Percentiles rank a stretch among this genome's conserved stretches.
These are phyloP conservation scores for Yarrowia deformans DNA, from an alignment of 805 yeast species.

Conservation along the genomic window DNA sequence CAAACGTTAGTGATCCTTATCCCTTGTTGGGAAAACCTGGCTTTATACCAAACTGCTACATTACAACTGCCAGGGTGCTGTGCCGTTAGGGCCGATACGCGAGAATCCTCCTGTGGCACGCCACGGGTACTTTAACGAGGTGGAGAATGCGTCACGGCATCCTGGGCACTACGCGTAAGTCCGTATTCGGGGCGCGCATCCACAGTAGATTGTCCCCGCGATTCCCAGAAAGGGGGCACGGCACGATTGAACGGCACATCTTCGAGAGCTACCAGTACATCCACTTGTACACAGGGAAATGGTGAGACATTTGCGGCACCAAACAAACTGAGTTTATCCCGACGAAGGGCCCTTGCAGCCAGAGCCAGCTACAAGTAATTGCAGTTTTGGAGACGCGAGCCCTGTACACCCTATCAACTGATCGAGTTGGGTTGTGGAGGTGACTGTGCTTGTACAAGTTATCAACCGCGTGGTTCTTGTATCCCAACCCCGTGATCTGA, in stretches of 20 bases:
- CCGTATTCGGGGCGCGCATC: neutral
- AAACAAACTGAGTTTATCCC: no score
- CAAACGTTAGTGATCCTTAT: neutral
- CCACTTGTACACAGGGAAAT: neutral
- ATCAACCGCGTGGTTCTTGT: no score
- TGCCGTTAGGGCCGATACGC: neutral
- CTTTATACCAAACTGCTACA: neutral
- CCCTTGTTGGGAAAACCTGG: constrained; percentile 4
- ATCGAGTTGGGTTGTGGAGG: no score
- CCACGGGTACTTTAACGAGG: neutral
- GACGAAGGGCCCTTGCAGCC: no score
- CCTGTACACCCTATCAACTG: no score
- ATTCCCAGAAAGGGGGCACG: neutral
- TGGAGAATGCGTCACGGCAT: neutral
- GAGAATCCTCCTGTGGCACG: neutral
- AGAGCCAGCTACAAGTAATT: no score
- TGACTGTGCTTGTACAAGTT: no score
- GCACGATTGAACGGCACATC: neutral
- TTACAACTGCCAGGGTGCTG: neutral
- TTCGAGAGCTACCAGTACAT: no score
- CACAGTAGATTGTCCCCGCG: neutral
- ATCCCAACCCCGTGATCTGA: neutral
- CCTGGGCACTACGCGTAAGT: neutral
- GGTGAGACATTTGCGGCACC: no score
- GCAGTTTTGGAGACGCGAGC: no score